phyloP scores from a whole-genome alignment of 2,329 filamentous ascomycete genomes.

The Alternaria novae-zelandiae region DNA sequence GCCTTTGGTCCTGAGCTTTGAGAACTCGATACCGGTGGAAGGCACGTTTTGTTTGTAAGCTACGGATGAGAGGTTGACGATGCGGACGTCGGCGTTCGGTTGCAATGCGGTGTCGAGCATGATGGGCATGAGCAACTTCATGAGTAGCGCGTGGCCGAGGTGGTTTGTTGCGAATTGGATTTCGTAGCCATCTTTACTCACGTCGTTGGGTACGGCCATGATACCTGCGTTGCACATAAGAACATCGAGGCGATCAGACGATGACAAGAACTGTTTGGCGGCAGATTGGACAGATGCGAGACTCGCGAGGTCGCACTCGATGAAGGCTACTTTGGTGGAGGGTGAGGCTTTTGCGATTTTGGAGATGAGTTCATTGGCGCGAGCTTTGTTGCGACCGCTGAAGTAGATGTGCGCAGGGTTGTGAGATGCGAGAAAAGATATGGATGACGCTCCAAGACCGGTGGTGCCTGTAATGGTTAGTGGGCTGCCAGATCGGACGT shows the following conservation, averaged over 20 bases:
- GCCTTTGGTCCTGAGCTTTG: background rate
- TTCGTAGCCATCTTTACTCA: slow-evolving; percentile 57
- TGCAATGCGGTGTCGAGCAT: slow-evolving; percentile 51
- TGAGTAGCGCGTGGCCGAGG: slow-evolving; percentile 57
- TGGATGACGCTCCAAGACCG: slow-evolving; percentile 55
- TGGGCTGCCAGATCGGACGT: background rate
- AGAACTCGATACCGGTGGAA: slow-evolving; percentile 44
- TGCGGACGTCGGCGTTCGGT: slow-evolving; percentile 52
- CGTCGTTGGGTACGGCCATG: slow-evolving; percentile 43
- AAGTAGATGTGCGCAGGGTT: slow-evolving; percentile 55
- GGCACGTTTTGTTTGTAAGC: slow-evolving; percentile 28
- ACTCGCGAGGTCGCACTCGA: slow-evolving; percentile 7
- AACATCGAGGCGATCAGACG: slow-evolving; percentile 52
- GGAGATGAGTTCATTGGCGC: slow-evolving; percentile 49
- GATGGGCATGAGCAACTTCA: slow-evolving; percentile 52
- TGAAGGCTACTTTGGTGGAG: slow-evolving; percentile 33
- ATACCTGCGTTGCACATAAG: slow-evolving; percentile 57
- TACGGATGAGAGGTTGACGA: slow-evolving; percentile 51
- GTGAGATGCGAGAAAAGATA: slow-evolving; percentile 53
- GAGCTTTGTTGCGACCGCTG: slow-evolving; percentile 51
- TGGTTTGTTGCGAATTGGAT: slow-evolving; percentile 60
- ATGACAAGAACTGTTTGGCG: slow-evolving; percentile 24
- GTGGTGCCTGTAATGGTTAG: slow-evolving; percentile 46
- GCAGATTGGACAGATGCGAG: slow-evolving; percentile 7
- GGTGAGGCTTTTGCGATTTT: slow-evolving; percentile 51